phyloP scores from a whole-genome alignment of 169 alveolate species.

The Plasmodium relictum region DNA sequence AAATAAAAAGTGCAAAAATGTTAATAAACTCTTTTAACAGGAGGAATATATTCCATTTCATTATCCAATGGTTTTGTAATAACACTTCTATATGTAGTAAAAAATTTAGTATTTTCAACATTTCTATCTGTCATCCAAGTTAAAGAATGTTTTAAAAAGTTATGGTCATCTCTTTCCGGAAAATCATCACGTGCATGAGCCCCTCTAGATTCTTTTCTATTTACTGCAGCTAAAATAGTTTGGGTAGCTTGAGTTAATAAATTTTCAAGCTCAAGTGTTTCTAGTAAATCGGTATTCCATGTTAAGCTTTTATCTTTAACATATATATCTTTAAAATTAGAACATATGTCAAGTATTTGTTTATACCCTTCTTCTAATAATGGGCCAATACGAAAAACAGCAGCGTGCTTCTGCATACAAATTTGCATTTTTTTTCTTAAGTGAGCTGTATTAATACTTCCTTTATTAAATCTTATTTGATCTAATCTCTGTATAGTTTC shows the following conservation, averaged over 20 bases:
- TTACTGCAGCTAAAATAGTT: constrained; percentile 94
- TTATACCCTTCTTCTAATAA: constrained; percentile 91
- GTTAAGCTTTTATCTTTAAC: constrained; percentile 91
- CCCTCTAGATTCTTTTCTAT: constrained; percentile 97
- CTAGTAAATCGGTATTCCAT: constrained; percentile 98
- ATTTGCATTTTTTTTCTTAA: constrained; percentile 84
- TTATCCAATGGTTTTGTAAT: constrained; percentile 90
- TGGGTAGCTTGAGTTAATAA: constrained; percentile 92
- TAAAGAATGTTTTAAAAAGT: constrained; percentile 97
- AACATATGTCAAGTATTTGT: constrained; percentile 86
- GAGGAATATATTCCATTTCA: constrained; percentile 93
- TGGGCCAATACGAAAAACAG: constrained; percentile 95
- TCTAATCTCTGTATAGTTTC: constrained; percentile 56
- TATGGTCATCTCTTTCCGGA: constrained; percentile 95
- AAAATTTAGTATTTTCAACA: constrained; percentile 83
- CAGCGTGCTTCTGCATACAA: constrained; percentile 97
- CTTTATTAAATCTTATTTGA: constrained; percentile 69
- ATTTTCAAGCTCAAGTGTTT: constrained; percentile 96
- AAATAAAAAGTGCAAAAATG: neutral
- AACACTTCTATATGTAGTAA: constrained; percentile 83
- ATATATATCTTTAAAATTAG: constrained; percentile 90
- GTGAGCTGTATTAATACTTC: constrained; percentile 78
- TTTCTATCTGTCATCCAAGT: constrained; percentile 87
- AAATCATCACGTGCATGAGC: constrained; percentile 99
- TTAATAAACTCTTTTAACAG: constrained; percentile 88